phyloP scores from a whole-genome alignment of 495 filamentous ascomycete genomes.

The Penicillium macrosclerotiorum region DNA sequence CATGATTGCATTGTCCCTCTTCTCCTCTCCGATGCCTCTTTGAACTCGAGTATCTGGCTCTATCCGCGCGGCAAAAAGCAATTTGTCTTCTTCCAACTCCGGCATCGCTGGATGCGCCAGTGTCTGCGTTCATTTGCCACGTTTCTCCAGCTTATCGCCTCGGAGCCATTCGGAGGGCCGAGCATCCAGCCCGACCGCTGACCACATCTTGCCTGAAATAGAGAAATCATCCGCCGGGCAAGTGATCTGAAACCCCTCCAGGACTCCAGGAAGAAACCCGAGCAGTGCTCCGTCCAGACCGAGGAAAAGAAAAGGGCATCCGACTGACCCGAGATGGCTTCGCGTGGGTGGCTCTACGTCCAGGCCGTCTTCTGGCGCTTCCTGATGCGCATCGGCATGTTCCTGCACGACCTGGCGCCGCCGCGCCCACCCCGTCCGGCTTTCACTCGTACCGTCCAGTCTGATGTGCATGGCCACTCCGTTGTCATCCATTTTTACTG shows the following conservation, averaged over 20 bases:
- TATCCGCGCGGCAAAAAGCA: too few relatives aligned
- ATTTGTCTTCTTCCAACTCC: neutral
- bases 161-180: slow-evolving; percentile 1
- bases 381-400: slow-evolving; percentile 78
- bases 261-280: neutral
- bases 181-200: neutral
- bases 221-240: neutral
- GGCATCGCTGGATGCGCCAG: neutral
- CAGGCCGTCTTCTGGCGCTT: slow-evolving; percentile 75
- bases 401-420: slow-evolving; percentile 65
- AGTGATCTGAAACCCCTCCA: neutral
- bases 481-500: slow-evolving; percentile 81
- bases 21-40: neutral
- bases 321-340: slow-evolving; percentile 29
- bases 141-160: slow-evolving; percentile 5
- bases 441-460: slow-evolving; percentile 63
- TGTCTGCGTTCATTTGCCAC: neutral
- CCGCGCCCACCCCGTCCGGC: slow-evolving; percentile 64
- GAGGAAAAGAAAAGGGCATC: too few relatives aligned
- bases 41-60: neutral
- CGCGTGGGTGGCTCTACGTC: slow-evolving; percentile 66
- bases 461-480: slow-evolving; percentile 50
- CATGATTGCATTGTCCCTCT: too few relatives aligned
- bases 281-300: neutral
- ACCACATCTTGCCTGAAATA: slow-evolving; percentile 2